Evolutionary conservation across 129 eudicot species (phyloP), one percentile per base, ranked within the genome.

Genomic region (Chrysanthemum seticuspe): DNA sequence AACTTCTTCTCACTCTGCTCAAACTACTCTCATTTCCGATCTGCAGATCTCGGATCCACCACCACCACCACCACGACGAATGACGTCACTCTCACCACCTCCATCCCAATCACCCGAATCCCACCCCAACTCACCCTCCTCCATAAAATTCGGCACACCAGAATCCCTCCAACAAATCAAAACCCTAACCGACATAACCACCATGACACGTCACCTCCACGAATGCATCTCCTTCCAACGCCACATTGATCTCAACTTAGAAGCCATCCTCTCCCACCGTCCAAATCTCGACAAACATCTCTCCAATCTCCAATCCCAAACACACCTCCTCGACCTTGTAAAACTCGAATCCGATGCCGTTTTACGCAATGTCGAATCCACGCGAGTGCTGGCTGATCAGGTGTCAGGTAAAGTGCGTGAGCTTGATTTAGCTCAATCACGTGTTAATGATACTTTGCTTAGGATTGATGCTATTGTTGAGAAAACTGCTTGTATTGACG

Each of bases 211-310:
- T 10, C 85, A 82, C 36, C 97, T 88, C 81, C 97, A 91, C 16
- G 94, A 91, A 58, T 88, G 92, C 84, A 86, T 83, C 2, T 96
- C 97, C 18, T 88, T 88, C 79, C 96, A 91, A 65, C 87, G 97
- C 12, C 73, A 77, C 65, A 84, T 91, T 12, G 97, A 91, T 64
- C 82, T 77, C 10, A 78, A 84, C 16, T 85, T 23, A 23, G 86
- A 82, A 21, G 67, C 76, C 78, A 80, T 84, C 77, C 88, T 88
- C 53, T 86, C 97, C 2, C 90, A 78, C 57, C 89, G 91, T 4
- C 72, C 89, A 49, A 85, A 88, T 72, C 87, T 91, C 21, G 95
- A 91, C 52, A 82, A 80, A 13, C 92, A 86, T 3, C 87, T 91
- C 67, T 56, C 80, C 15, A 54, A 53, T 57, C 89, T 91, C 75